Evolutionary conservation across 495 filamentous ascomycete species (phyloP).

Genomic region (Poronia punctata): DNA sequence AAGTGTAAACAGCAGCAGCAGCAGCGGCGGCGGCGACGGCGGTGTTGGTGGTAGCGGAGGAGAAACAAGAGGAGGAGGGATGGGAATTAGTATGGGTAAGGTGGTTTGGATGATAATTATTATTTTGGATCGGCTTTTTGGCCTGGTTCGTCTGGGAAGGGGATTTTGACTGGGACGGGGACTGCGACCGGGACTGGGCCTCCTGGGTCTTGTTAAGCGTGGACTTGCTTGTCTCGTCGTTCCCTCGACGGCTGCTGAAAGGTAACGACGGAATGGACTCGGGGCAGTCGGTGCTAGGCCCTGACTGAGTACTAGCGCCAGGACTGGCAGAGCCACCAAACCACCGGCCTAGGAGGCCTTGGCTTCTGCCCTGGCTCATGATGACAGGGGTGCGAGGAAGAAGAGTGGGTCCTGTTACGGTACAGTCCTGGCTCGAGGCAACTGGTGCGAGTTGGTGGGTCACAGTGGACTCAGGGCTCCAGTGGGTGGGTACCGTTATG

Average conservation of each 20-base stretch:
- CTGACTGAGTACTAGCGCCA: constrained; percentile 10
- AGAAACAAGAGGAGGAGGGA: constrained; percentile 9
- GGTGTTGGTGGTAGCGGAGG: constrained; percentile 2
- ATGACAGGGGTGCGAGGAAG: constrained; percentile 16
- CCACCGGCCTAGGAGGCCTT: constrained; percentile 23
- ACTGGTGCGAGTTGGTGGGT: too few species aligned
- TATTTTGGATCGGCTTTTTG: constrained; percentile 8
- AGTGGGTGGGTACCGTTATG: too few species aligned
- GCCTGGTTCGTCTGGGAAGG: neutral
- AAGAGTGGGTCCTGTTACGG: constrained; percentile 2
- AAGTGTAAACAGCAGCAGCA: constrained; percentile 13
- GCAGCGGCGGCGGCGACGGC: constrained; percentile 8
- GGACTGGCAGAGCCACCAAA: constrained; percentile 12
- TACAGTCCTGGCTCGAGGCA: too few species aligned
- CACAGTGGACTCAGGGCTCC: too few species aligned
- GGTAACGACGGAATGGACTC: constrained; percentile 6
- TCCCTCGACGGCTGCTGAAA: constrained; percentile 11
- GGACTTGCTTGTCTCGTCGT: constrained; percentile 9
- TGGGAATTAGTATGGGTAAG: constrained; percentile 19
- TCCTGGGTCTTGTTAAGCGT: too few species aligned
- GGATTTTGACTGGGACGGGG: neutral
- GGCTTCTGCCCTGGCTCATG: constrained; percentile 25
- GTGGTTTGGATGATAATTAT: constrained; percentile 12
- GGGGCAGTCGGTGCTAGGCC: constrained; percentile 7
- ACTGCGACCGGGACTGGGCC: constrained; percentile 2